Conservation (phyloP, 2,329 filamentous ascomycete genomes). For the Triangularia verruculosa region DNA sequence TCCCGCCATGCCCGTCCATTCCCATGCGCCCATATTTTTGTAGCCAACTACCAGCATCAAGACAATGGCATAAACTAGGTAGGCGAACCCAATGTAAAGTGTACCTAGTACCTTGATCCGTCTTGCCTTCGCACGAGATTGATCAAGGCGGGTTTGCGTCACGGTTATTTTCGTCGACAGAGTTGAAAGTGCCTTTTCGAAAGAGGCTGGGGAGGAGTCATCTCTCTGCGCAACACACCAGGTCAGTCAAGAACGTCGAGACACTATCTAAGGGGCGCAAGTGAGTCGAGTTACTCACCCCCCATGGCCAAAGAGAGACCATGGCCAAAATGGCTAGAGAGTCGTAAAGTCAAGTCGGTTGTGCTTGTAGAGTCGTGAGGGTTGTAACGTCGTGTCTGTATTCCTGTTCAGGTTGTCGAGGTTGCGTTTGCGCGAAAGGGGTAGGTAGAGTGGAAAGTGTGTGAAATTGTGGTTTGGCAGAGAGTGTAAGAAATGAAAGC, state of each 20-base stretch:
- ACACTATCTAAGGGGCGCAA: not conserved
- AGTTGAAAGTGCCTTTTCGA: slow-evolving; percentile 84
- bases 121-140: slow-evolving; percentile 66
- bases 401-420: not conserved
- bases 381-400: not conserved
- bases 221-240: slow-evolving; percentile 57
- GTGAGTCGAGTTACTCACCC: slow-evolving; percentile 49
- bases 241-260: not conserved
- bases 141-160: slow-evolving; percentile 70
- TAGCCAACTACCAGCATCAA: slow-evolving; percentile 81
- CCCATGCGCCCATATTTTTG: slow-evolving; percentile 69
- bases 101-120: slow-evolving; percentile 84
- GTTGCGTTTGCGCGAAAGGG: not conserved
- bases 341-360: not conserved
- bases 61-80: slow-evolving; percentile 81
- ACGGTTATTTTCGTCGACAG: slow-evolving; percentile 80
- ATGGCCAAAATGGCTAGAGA: slow-evolving; percentile 18
- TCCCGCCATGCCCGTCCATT: slow-evolving; percentile 75
- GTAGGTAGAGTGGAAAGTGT: not conserved
- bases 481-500: not conserved
- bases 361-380: not conserved
- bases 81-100: slow-evolving; percentile 85
- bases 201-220: slow-evolving; percentile 80
- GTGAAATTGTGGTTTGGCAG: not conserved
- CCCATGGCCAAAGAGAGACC: slow-evolving; percentile 56